Percentiles rank a stretch among this genome's conserved stretches.
These are phyloP conservation scores for Phytophthora pisi DNA, from an alignment of 352 stramenopile species.

Conservation along the genomic window DNA sequence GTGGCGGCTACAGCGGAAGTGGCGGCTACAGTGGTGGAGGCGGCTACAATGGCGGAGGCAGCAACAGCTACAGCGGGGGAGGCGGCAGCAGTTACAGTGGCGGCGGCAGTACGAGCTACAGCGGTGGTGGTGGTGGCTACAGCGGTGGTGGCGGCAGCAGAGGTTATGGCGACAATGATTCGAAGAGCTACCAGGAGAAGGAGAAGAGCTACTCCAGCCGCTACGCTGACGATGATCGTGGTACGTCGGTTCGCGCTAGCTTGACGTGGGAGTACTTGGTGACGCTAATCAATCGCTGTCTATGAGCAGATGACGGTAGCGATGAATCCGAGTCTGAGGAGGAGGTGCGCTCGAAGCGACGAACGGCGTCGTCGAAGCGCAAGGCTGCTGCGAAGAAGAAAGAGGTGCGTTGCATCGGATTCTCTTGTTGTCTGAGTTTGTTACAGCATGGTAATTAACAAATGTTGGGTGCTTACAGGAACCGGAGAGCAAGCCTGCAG, in stretches of 20 bases:
- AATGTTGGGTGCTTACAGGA: slow-evolving; percentile 35
- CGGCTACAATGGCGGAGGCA: slow-evolving; percentile 42
- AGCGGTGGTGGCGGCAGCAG: slow-evolving; percentile 40
- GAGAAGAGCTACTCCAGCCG: slow-evolving; percentile 78
- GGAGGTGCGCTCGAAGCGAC: slow-evolving; percentile 60
- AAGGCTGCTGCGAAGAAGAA: slow-evolving; percentile 75
- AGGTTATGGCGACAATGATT: slow-evolving; percentile 51
- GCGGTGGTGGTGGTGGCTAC: slow-evolving; percentile 39
- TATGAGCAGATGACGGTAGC: slow-evolving; percentile 50
- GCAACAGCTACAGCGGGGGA: slow-evolving; percentile 33
- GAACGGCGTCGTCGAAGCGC: slow-evolving; percentile 68
- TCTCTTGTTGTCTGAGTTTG: neutral
- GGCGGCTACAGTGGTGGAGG: slow-evolving; percentile 41
- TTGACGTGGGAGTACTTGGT: neutral
- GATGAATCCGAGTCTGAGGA: slow-evolving; percentile 79
- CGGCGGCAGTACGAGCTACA: slow-evolving; percentile 39
- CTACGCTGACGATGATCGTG: slow-evolving; percentile 65
- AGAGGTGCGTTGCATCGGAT: slow-evolving; percentile 40
- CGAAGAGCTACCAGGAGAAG: slow-evolving; percentile 58
- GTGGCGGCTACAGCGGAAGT: slow-evolving; percentile 37
- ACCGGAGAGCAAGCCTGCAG: slow-evolving; percentile 37
- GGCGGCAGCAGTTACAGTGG: slow-evolving; percentile 47
- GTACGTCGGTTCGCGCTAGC: slow-evolving; percentile 14
- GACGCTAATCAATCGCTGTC: slow-evolving; percentile 4
- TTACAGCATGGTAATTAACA: neutral